phyloP scores from a whole-genome alignment of 2,329 filamentous ascomycete genomes.

The Curvularia lunata region DNA sequence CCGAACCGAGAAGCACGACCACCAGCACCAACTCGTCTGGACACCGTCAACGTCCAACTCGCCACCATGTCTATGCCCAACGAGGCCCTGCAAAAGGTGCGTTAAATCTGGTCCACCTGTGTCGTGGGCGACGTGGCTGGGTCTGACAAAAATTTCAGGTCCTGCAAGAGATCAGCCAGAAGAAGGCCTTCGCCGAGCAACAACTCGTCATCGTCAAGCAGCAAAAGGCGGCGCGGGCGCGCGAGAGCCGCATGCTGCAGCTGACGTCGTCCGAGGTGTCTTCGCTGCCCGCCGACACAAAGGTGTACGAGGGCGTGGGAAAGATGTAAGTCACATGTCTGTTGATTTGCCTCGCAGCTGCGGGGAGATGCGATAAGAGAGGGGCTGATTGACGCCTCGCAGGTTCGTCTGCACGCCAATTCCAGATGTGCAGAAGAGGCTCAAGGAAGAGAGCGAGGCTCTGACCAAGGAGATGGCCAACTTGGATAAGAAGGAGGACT shows the following conservation, averaged over 20 bases:
- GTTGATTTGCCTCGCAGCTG: not conserved
- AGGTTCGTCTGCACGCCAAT: slow-evolving; percentile 89
- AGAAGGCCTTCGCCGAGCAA: slow-evolving; percentile 86
- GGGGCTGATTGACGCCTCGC: not conserved
- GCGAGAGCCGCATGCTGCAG: slow-evolving; percentile 86
- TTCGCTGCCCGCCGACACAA: slow-evolving; percentile 75
- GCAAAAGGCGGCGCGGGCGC: slow-evolving; percentile 83
- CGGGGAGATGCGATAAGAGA: not conserved
- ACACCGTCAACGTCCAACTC: slow-evolving; percentile 8
- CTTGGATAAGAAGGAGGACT: slow-evolving; percentile 86
- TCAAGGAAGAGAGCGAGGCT: slow-evolving; percentile 75
- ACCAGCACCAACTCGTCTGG: slow-evolving; percentile 16
- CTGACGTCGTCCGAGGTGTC: slow-evolving; percentile 84
- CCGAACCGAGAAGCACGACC: slow-evolving; percentile 29
- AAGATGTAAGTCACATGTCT: slow-evolving; percentile 74
- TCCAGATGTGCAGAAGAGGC: slow-evolving; percentile 73
- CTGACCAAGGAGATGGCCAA: slow-evolving; percentile 79
- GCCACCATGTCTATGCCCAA: slow-evolving; percentile 87
- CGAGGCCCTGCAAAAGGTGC: slow-evolving; percentile 89
- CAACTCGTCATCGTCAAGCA: slow-evolving; percentile 86
- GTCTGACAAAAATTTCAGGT: slow-evolving; percentile 61
- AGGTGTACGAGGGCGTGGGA: slow-evolving; percentile 91
- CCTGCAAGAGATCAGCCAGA: slow-evolving; percentile 90
- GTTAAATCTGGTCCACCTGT: not conserved
- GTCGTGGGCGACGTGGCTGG: not conserved